Base-by-base conservation (phyloP, 192 early-diverging fungal genomes). In the Backusella westeae region DNA sequence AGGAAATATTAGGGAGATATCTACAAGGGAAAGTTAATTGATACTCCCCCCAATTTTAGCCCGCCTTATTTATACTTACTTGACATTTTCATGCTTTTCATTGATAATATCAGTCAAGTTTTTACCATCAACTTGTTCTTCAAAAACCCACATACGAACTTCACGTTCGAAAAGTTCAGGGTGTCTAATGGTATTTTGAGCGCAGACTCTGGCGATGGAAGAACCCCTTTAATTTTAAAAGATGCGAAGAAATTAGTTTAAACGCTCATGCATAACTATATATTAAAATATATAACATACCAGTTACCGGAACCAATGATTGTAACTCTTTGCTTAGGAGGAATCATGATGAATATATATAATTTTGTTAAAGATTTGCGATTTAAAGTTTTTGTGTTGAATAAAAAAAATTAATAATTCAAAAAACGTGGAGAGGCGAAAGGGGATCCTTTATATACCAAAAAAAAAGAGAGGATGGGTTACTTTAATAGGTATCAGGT, bases 261-360 rank as follows among this genome's bases (percentile, higher is more conserved):
- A 59, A 49, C 6, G 34, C 23, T 46, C 9, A 38, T 15, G 32
- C 19, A 42, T n/a, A 34, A 14, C 66, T 19, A 63, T 29, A 63
- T 21, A 32, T 26, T n/a, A 17, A 12, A n/a, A 35, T 29, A 35
- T 29, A 41, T 9, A 53, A 15, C 84, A 80, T 90, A 94, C 95
- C 95, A 98, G 87, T 98, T 98, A 77, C 96, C 96, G 4, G 93
- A 95, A 46, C 96, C 96, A 59, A 98, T 94, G 53, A 97, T 86
- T 75, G 92, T 91, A 34, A 96, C 95, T 81, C 90, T 94, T 83
- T 95, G 93, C 44, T 73, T 73, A 32, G 38, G 3, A 32, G 8
- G 21, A 26, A 36, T 3, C 67, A 69, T 69, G 56, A 63, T 29
- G 53, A 23, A 26, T 56, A 21, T 56, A 52, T 52, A 23, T 26